These are phyloP conservation scores for Cercophora samala DNA, from an alignment of 495 filamentous ascomycete species.

Conservation along the genomic window DNA sequence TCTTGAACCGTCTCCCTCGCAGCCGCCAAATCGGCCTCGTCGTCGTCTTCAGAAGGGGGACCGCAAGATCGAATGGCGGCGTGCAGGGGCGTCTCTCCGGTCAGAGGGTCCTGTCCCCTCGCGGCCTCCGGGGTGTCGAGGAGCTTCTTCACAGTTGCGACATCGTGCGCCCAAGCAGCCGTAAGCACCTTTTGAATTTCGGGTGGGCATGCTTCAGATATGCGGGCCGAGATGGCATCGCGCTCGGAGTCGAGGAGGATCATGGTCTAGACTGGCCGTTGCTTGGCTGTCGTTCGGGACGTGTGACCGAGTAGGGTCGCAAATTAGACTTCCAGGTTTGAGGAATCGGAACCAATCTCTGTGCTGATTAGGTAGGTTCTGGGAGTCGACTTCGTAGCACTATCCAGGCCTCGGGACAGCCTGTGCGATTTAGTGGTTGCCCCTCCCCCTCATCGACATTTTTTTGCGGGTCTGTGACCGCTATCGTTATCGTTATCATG, in stretches of 20 bases:
- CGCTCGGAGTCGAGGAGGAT: slow-evolving; percentile 23
- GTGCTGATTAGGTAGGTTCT: background rate
- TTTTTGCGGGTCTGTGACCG: slow-evolving; percentile 6
- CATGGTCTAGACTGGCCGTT: slow-evolving; percentile 13
- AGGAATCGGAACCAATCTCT: background rate
- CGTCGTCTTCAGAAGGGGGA: slow-evolving; percentile 39
- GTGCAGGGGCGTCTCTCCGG: slow-evolving; percentile 83
- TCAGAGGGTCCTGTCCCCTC: slow-evolving; percentile 78
- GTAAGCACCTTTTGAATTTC: slow-evolving; percentile 63
- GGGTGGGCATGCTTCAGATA: slow-evolving; percentile 44
- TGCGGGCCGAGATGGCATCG: slow-evolving; percentile 45
- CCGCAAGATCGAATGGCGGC: slow-evolving; percentile 85
- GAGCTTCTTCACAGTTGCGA: slow-evolving; percentile 66
- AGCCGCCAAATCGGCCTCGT: slow-evolving; percentile 47
- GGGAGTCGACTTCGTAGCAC: background rate
- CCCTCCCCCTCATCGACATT: slow-evolving; percentile 3
- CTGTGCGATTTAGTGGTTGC: background rate
- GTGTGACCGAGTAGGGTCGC: no score
- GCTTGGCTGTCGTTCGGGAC: background rate
- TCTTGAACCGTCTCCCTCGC: slow-evolving; percentile 66
- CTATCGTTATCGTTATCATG: slow-evolving; percentile 2
- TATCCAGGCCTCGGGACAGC: background rate
- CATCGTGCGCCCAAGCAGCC: slow-evolving; percentile 78
- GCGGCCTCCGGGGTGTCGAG: slow-evolving; percentile 62
- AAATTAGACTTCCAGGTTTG: background rate